These are phyloP conservation scores for Epichloe typhina DNA, from an alignment of 2,329 filamentous ascomycete species.

Conservation along the genomic window DNA sequence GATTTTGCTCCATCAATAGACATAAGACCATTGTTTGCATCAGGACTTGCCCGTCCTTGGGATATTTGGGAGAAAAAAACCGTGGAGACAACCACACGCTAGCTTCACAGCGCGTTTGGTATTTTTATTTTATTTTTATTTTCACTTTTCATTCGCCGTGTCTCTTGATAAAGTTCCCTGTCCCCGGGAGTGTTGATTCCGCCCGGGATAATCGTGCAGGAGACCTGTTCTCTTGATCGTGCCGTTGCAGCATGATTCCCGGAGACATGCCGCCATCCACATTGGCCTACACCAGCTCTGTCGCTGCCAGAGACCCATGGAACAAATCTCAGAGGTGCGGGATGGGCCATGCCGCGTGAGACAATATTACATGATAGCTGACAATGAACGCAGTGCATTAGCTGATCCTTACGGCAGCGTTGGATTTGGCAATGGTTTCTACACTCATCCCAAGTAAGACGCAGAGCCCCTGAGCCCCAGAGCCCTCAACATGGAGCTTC, in stretches of 20 bases:
- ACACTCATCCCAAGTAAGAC: conserved; percentile 26
- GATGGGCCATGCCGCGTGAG: not conserved
- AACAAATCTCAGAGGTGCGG: conserved; percentile 39
- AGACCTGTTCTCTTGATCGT: not conserved
- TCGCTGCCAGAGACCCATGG: conserved; percentile 36
- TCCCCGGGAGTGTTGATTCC: not conserved
- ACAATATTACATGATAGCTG: conserved; percentile 10
- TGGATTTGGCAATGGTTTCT: conserved; percentile 24
- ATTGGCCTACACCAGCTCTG: conserved; percentile 32
- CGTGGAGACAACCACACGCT: not conserved
- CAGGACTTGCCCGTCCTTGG: not conserved
- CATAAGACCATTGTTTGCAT: not conserved
- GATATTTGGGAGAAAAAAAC: not conserved
- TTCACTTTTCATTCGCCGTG: not conserved
- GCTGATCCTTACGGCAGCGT: conserved; percentile 18
- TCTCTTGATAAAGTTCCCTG: not conserved
- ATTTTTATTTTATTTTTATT: not conserved
- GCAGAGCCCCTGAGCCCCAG: conserved; percentile 5
- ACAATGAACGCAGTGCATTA: conserved; percentile 16
- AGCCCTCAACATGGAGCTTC: not conserved
- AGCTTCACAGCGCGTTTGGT: not conserved
- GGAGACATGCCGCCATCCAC: conserved; percentile 34
- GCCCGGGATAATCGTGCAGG: not conserved
- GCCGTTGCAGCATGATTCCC: conserved; percentile 19
- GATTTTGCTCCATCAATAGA: not conserved